These are phyloP conservation scores for Calonectria pteridis DNA, from an alignment of 2,329 filamentous ascomycete genomes.

Conservation along the genomic window DNA sequence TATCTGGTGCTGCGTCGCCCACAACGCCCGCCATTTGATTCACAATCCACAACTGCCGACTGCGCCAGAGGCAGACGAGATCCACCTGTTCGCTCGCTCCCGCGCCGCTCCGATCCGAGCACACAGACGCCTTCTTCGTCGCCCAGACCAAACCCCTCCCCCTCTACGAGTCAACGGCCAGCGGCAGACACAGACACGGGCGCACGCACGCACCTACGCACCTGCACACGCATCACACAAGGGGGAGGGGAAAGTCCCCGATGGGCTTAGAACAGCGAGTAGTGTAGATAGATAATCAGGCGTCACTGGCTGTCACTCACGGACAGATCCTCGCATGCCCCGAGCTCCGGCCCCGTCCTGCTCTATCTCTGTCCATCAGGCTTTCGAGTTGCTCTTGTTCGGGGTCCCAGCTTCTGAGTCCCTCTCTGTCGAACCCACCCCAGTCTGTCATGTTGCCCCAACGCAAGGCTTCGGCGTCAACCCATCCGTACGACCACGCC, in stretches of 20 bases:
- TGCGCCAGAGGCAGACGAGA: conserved; percentile 1
- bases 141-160: not conserved
- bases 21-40: not conserved
- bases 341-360: conserved; percentile 1
- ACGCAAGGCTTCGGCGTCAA: not conserved
- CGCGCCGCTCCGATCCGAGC: conserved; percentile 7
- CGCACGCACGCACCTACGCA: not conserved
- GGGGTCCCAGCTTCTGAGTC: not conserved
- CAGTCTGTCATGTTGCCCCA: not conserved
- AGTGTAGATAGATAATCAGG: not conserved
- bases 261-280: not conserved
- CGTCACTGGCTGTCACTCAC: conserved; percentile 5
- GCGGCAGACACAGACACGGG: not conserved
- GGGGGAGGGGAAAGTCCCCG: not conserved
- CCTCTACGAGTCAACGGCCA: not conserved
- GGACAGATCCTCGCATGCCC: conserved; percentile 3
- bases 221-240: not conserved
- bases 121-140: not conserved
- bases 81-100: conserved; percentile 19
- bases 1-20: not conserved
- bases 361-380: not conserved
- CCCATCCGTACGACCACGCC: not conserved
- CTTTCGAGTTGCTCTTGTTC: not conserved
- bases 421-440: not conserved
- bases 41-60: conserved; percentile 8